Percentiles rank a stretch among this genome's conserved stretches.
Conservation (phyloP, 2,329 filamentous ascomycete species). For the Graphilbum sp. region DNA sequence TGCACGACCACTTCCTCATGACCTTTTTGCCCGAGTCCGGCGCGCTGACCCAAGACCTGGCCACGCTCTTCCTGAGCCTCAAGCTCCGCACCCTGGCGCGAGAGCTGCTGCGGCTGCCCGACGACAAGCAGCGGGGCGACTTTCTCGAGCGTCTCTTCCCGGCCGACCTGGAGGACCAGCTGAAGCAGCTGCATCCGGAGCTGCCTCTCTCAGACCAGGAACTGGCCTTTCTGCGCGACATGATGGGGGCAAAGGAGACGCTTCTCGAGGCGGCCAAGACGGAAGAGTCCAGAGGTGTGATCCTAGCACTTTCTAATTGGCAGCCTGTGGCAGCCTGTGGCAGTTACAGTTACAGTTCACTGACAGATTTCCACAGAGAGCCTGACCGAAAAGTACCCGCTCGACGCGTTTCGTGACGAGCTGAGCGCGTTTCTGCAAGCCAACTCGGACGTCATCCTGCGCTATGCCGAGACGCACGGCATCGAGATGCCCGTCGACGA, state of each 20-base stretch:
- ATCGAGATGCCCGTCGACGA: slow-evolving; percentile 19
- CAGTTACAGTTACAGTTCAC: too few relatives aligned
- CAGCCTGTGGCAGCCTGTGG: too few relatives aligned
- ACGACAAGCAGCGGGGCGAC: slow-evolving; percentile 3
- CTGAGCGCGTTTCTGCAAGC: slow-evolving; percentile 16
- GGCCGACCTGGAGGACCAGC: slow-evolving; percentile 33
- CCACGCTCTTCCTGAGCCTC: slow-evolving; percentile 28
- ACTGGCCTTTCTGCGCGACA: slow-evolving; percentile 7
- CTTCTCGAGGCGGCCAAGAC: slow-evolving; percentile 37
- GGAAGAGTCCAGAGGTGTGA: slow-evolving; percentile 21
- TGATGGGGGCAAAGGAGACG: slow-evolving; percentile 19
- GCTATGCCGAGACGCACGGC: slow-evolving; percentile 21
- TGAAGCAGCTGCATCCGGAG: slow-evolving; percentile 22
- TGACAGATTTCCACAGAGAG: too few relatives aligned
- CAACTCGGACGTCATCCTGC: slow-evolving; percentile 16
- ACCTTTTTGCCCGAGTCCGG: slow-evolving; percentile 23
- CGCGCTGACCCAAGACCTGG: slow-evolving; percentile 23
- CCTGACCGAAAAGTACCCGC: slow-evolving; percentile 22
- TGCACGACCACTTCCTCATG: slow-evolving; percentile 28
- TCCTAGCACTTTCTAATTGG: not conserved
- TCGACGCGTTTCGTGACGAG: slow-evolving; percentile 19
- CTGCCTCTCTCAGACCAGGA: slow-evolving; percentile 8
- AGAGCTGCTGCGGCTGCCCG: slow-evolving; percentile 3
- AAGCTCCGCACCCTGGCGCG: slow-evolving; percentile 19
- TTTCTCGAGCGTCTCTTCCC: slow-evolving; percentile 39